phyloP scores from a whole-genome alignment of 176 grass and related monocot genomes.

The Rhynchospora tenuis region DNA sequence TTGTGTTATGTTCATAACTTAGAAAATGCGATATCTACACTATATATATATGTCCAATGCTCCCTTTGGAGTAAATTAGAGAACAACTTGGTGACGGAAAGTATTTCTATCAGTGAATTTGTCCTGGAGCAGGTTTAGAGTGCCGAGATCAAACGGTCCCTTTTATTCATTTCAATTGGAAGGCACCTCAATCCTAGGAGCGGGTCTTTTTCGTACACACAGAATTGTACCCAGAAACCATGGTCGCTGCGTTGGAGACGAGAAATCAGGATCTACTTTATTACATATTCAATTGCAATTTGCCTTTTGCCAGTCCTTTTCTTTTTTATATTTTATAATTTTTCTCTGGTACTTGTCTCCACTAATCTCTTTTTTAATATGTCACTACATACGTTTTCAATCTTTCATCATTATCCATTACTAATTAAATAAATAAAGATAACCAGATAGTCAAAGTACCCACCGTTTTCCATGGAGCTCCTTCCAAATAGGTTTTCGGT shows the following conservation, averaged over 20 bases:
- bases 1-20: no score
- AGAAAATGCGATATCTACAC: no score
- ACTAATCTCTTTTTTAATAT: neutral
- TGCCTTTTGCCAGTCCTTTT: neutral
- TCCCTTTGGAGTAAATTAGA: neutral
- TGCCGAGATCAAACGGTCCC: neutral
- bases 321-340: neutral
- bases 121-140: neutral
- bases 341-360: neutral
- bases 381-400: neutral
- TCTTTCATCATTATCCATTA: constrained; percentile 18
- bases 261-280: neutral
- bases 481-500: neutral
- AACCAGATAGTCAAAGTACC: neutral
- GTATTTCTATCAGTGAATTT: neutral
- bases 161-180: neutral
- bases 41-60: no score
- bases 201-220: constrained; percentile 3
- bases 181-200: neutral
- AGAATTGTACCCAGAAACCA: neutral
- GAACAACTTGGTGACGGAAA: neutral
- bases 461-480: neutral
- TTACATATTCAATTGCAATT: neutral
- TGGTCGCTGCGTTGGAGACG: neutral
- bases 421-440: neutral